Conservation (phyloP, 2,329 filamentous ascomycete genomes). For the Aureobasidium melanogenum region DNA sequence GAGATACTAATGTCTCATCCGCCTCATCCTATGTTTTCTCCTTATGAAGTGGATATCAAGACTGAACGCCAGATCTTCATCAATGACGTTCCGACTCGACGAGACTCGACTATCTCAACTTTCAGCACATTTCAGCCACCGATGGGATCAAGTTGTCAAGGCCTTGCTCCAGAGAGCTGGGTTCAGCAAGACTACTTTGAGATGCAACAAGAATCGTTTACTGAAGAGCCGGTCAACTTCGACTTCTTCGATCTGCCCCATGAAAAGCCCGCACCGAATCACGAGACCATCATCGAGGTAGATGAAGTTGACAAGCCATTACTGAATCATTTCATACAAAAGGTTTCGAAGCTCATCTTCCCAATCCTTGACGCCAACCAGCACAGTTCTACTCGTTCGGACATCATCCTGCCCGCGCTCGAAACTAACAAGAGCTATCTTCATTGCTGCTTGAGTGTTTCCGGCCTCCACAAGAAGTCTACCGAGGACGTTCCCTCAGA, state of each 20-base stretch:
- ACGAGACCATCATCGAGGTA: conserved; percentile 68
- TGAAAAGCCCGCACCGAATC: conserved; percentile 51
- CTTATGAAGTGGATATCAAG: conserved; percentile 93
- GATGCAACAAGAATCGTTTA: conserved; percentile 58
- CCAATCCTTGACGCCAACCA: conserved; percentile 87
- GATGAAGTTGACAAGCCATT: conserved; percentile 81
- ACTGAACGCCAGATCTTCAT: conserved; percentile 91
- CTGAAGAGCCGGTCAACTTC: conserved; percentile 50
- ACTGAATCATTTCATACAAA: conserved; percentile 82
- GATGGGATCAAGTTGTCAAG: conserved; percentile 54
- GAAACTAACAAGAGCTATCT: conserved; percentile 89
- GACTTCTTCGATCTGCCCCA: conserved; percentile 80
- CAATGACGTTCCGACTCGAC: conserved; percentile 76
- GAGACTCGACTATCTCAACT: conserved; percentile 81
- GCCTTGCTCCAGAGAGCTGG: conserved; percentile 58
- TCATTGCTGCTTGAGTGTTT: conserved; percentile 89
- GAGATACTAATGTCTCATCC: conserved; percentile 35
- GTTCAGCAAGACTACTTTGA: conserved; percentile 63
- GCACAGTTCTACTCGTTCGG: conserved; percentile 68
- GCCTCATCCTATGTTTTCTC: conserved; percentile 55
- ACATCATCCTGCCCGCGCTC: conserved; percentile 78
- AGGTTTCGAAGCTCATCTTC: conserved; percentile 81
- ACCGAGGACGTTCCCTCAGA: conserved; percentile 58
- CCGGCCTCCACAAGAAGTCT: conserved; percentile 84
- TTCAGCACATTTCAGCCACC: conserved; percentile 85